Evolutionary conservation across 306 rosid species (phyloP), one percentile per base, ranked within the genome.

Genomic region (Castanea mollissima): DNA sequence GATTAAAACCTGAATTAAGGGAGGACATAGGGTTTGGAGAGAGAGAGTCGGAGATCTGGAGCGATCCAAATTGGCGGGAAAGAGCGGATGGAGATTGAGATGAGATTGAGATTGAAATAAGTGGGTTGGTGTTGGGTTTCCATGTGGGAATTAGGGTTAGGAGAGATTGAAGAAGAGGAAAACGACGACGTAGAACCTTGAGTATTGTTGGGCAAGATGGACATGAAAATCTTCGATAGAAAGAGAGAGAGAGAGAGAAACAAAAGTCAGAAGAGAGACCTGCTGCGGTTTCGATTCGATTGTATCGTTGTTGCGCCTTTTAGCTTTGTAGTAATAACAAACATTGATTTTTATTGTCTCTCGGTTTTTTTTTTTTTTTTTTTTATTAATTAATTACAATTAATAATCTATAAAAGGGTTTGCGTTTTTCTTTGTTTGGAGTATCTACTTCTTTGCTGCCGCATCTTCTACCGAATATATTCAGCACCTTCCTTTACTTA

Each of bases 191-290:
- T 73, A 76, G 93, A 75, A 69, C 86, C 79, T 85, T 92, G 95
- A 85, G 89, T 41, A 81, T 89, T 86, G 65, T 87, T 82, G 82
- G 98, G 98, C 97, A 85, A 91, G 97, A 95, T 95, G 98, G 99
- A 92, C 99, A 95, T 95, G 93, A 94, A 94, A 94, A 71, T 79
- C 75, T 82, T 69, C 83, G 83, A 23, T 23, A 23, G 23, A 23
- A 23, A 23, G 14, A 0, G 16, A 38, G 60, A 3, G 0, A 12
- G 14, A 0, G 16, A 2, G 54, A 9, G 54, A 49, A 10, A 49
- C 15, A 12, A 49, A 49, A 49, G 54, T 49, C 54, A 49, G 16
- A 49, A 13, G 54, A 49, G 54, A 49, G 54, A 49, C 15, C 15
- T 9, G 16, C 0, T 49, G 54, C 15, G 15, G 54, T 49, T 49